Evolutionary conservation across 352 stramenopile genomes (phyloP).

Genomic region (Globisporangium barbulae): DNA sequence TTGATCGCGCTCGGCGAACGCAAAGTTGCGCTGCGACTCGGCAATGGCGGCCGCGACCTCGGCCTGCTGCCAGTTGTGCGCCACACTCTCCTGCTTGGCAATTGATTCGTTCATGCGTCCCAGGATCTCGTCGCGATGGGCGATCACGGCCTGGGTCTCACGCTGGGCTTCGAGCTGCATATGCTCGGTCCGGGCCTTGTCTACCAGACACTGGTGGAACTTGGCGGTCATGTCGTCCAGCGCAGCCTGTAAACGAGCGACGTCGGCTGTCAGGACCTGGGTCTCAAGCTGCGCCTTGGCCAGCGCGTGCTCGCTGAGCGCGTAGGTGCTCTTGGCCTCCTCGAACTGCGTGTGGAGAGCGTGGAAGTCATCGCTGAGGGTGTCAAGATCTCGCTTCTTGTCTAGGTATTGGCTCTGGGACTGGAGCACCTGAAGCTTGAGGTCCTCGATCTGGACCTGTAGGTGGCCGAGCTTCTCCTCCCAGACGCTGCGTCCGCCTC

Average conservation of each 20-base stretch:
- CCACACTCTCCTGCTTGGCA: constrained; percentile 34
- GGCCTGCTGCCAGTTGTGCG: constrained; percentile 51
- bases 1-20: constrained; percentile 51
- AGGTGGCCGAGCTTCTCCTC: constrained; percentile 69
- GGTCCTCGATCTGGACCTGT: constrained; percentile 62
- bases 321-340: constrained; percentile 41
- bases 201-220: constrained; percentile 25
- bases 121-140: constrained; percentile 49
- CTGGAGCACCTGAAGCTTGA: constrained; percentile 34
- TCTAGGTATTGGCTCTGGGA: constrained; percentile 21
- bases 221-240: constrained; percentile 17
- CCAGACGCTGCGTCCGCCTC: constrained; percentile 64
- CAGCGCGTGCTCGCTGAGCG: constrained; percentile 14
- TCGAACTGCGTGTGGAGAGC: constrained; percentile 33
- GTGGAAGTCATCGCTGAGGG: constrained; percentile 32
- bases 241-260: constrained; percentile 14
- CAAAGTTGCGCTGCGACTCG: constrained; percentile 69
- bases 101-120: constrained; percentile 43
- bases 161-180: constrained; percentile 23
- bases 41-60: constrained; percentile 54
- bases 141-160: constrained; percentile 31
- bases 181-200: constrained; percentile 30
- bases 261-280: constrained; percentile 5
- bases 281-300: constrained; percentile 4
- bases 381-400: constrained; percentile 25